Evolutionary conservation across 108 stramenopile genomes (phyloP), one percentile per base, ranked within the genome.

Genomic region (Phaeodactylum tricornutum): DNA sequence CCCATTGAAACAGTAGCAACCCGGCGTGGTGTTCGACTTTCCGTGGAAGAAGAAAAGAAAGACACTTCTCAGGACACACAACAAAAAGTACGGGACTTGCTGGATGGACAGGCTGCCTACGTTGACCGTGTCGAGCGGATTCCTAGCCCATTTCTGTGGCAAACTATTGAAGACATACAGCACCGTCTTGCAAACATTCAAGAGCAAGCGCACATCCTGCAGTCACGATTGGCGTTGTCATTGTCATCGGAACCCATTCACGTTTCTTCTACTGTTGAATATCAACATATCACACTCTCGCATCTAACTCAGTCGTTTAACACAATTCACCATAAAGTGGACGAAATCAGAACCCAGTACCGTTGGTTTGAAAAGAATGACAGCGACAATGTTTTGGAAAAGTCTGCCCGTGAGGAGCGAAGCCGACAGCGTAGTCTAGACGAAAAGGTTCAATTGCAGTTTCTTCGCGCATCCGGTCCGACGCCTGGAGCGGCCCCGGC

Each of bases 61-160:
- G 50, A 43, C 14, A 4, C 40, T 53, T 47, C 47, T 33, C 22
- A 24, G 5, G 50, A 59, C 8, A 23, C 55, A 11, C 33, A 55
- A 6, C 29, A 25, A 7, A 47, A 60, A 11, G 52, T 72, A 11
- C 52, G 64, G 12, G 57, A 61, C 32, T 36, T 61, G 8, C 43
- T 87, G 64, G 86, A 87, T 53, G 64, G 55, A 7, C 61, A 72
- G 33, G 57, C 71, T n/a, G 62, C 75, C 0, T 52, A 67, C 34
- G 80, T 84, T 5, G 87, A 89, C 64, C 72, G 80, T 16, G 46
- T 77, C 5, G 80, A 84, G 33, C 48, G 55, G 4, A 83, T 89
- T 60, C 87, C 87, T 16, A 72, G 66, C 53, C 87, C 82, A 1
- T 89, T 82, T 48, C 50, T 79, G 6, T 84, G 79, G 82, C 70